Percentiles rank a stretch among this genome's conserved stretches.
phyloP scores from a whole-genome alignment of 495 filamentous ascomycete genomes.

The Aspergillus carlsbadensis region DNA sequence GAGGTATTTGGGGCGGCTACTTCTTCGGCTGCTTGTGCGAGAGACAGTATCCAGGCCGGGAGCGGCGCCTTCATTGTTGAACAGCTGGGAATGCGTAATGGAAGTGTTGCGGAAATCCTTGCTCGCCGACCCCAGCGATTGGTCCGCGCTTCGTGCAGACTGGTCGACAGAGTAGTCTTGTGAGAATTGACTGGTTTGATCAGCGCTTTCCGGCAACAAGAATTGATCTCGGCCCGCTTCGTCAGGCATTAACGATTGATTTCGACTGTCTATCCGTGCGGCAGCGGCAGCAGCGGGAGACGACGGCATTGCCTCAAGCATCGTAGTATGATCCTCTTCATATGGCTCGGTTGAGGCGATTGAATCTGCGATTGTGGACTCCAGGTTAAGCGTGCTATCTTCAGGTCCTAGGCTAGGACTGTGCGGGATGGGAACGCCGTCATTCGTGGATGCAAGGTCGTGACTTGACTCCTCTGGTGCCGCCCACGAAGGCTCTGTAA shows the following conservation, averaged over 20 bases:
- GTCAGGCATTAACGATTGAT: slow-evolving; percentile 23
- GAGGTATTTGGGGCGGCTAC: slow-evolving; percentile 67
- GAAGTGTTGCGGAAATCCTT: slow-evolving; percentile 31
- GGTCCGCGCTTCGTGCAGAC: slow-evolving; percentile 23
- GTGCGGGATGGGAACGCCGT: slow-evolving; percentile 46
- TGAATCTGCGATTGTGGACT: slow-evolving; percentile 25
- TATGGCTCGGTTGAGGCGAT: slow-evolving; percentile 29
- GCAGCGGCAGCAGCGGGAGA: slow-evolving; percentile 67
- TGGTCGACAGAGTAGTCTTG: slow-evolving; percentile 30
- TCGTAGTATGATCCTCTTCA: slow-evolving; percentile 48
- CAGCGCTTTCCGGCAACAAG: slow-evolving; percentile 16
- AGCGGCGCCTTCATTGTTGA: slow-evolving; percentile 29
- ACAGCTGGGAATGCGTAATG: slow-evolving; percentile 35
- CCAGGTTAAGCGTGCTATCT: slow-evolving; percentile 20
- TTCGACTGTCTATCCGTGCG: slow-evolving; percentile 47
- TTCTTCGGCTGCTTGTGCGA: slow-evolving; percentile 36
- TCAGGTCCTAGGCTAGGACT: slow-evolving; percentile 31
- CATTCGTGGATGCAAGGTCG: slow-evolving; percentile 13
- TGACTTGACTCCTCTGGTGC: slow-evolving; percentile 27
- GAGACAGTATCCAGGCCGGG: slow-evolving; percentile 25
- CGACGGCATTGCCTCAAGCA: slow-evolving; percentile 60
- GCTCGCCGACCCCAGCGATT: slow-evolving; percentile 33
- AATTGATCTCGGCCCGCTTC: slow-evolving; percentile 30
- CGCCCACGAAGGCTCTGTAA: slow-evolving; percentile 30
- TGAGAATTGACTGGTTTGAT: slow-evolving; percentile 22